Evolutionary conservation across 2,329 filamentous ascomycete species (phyloP).

Genomic region (Phyllosticta citribraziliensis): DNA sequence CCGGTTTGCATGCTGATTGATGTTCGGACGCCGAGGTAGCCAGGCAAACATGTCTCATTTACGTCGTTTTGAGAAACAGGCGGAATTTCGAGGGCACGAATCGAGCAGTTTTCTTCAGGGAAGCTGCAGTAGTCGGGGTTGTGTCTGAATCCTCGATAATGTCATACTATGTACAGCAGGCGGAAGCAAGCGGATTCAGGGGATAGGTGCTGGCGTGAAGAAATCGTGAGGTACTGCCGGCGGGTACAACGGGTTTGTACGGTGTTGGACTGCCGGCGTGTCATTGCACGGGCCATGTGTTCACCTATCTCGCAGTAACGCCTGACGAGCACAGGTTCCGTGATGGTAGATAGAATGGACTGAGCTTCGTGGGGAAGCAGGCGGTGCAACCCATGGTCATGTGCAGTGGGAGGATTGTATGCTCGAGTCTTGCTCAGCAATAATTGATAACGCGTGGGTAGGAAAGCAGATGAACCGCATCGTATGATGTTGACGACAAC

Average conservation of each 20-base stretch:
- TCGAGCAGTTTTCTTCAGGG: neutral
- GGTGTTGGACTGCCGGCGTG: neutral
- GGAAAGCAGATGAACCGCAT: neutral
- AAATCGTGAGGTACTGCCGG: neutral
- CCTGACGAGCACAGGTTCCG: neutral
- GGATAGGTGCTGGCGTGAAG: neutral
- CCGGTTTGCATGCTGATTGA: neutral
- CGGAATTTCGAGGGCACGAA: neutral
- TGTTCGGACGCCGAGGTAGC: neutral
- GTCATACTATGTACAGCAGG: neutral
- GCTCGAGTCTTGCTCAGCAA: neutral
- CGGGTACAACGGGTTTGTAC: neutral
- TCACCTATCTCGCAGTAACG: neutral
- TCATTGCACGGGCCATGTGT: neutral
- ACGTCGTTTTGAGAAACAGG: neutral
- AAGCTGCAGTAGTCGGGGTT: neutral
- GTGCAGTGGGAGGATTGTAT: neutral
- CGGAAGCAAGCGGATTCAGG: neutral
- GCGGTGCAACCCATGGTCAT: neutral
- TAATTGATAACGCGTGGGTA: neutral
- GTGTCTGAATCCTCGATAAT: neutral
- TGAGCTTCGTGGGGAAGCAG: neutral
- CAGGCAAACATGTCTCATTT: neutral
- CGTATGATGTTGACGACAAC: neutral
- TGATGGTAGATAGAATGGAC: neutral